Base-by-base conservation (phyloP, 2,329 filamentous ascomycete genomes). In the Penicillium polonicum region DNA sequence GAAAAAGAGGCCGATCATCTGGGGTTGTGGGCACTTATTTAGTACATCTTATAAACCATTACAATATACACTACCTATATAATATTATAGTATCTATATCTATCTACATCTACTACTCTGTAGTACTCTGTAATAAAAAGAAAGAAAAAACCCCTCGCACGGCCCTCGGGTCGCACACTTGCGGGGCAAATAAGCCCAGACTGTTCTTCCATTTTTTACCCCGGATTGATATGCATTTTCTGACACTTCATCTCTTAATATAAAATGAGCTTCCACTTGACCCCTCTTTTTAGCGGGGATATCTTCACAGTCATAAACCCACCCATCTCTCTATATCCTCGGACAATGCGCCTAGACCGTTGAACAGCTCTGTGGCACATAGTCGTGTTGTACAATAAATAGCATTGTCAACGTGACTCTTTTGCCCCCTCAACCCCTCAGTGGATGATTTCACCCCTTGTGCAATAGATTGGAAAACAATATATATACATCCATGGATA, bases 161-260 rank as follows among this genome's bases (percentile, higher is more conserved):
- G 62, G 60, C 36, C 58, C 58, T 52, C 56, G 56, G 51, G 56
- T 64, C 55, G 45, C 55, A 64, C 58, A 57, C 55, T 57, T 51
- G 56, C 55, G 55, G 54, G 56, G 56, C 36, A 39, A 39, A 39
- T 6, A 19, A 39, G 36, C n/a, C 17, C 52, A 52, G 56, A 50
- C 38, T 54, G 39, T 35, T 39, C 50, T 46, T n/a, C n/a, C 6
- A 38, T 17, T 33, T 15, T 46, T 48, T 59, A 56, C 57, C 57
- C 57, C 57, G 42, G 57, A 58, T 55, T 55, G 44, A 55, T 45
- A 51, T 59, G 57, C 52, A 52, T 39, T 27, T 33, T 29, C 21
- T 36, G 25, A 27, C 51, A 36, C 23, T 48, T 36, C 9, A 38
- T 43, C 51, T 48, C 43, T 9, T 9, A 46, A 44, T 25, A n/a